Conservation (phyloP, 2,329 filamentous ascomycete genomes). For the Ascocoryne sarcoides region DNA sequence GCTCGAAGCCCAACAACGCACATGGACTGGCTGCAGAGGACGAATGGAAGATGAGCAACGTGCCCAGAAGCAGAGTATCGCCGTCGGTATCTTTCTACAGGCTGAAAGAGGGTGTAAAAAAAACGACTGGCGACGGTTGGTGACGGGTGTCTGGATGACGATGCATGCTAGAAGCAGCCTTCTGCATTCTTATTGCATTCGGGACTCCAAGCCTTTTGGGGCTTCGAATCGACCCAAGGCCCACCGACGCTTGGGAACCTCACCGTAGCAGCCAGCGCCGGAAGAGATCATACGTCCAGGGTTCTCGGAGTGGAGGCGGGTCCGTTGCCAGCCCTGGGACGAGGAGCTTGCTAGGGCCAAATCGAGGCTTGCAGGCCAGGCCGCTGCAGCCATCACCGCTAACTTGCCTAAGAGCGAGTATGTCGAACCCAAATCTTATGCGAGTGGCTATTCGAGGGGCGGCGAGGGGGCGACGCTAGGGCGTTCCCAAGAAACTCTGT, state of each 20-base stretch:
- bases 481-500: no score
- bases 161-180: conserved; percentile 19
- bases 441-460: no score
- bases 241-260: conserved; percentile 20
- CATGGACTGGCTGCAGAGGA: conserved; percentile 18
- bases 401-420: no score
- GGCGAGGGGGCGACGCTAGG: no score
- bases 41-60: conserved; percentile 13
- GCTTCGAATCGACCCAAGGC: conserved; percentile 18
- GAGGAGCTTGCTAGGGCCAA: no score
- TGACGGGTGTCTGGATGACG: conserved; percentile 20
- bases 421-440: no score
- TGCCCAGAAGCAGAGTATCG: conserved; percentile 9
- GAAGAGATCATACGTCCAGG: conserved; percentile 12
- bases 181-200: conserved; percentile 12
- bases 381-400: no score
- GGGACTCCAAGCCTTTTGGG: conserved; percentile 20
- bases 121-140: conserved; percentile 13
- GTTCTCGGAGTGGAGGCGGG: no score
- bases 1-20: conserved; percentile 9
- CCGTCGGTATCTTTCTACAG: conserved; percentile 10
- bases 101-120: not conserved
- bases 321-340: no score
- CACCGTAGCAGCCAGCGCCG: conserved; percentile 14
- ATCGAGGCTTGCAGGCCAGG: no score